Conservation (phyloP, 2,329 filamentous ascomycete genomes). For the Ceratocystis papillata region DNA sequence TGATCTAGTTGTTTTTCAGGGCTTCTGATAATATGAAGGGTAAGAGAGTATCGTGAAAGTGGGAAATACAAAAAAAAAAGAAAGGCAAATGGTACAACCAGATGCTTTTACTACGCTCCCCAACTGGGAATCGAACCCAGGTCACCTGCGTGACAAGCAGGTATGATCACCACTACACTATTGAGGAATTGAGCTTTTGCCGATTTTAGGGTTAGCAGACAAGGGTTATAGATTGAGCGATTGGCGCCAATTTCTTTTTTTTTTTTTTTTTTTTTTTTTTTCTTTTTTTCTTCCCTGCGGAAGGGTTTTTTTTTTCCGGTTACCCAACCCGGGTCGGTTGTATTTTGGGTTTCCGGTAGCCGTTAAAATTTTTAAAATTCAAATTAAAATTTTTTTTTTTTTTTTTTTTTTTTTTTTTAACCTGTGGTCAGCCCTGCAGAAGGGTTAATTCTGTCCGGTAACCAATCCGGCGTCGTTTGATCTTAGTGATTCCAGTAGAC, state of each 20-base stretch:
- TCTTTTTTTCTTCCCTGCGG: too few species aligned
- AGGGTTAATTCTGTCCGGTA: too few species aligned
- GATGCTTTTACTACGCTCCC: background rate
- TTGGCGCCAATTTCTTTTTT: background rate
- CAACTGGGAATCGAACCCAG: constrained; percentile 12
- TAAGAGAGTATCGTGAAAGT: background rate
- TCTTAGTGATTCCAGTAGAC: too few species aligned
- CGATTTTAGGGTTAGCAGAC: background rate
- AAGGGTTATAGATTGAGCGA: background rate
- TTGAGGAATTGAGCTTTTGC: background rate
- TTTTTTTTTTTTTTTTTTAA: too few species aligned
- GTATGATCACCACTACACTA: constrained; percentile 13
- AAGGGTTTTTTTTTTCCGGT: too few species aligned
- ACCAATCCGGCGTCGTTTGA: too few species aligned
- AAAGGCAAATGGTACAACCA: background rate
- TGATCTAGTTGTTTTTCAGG: background rate
- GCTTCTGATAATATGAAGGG: background rate
- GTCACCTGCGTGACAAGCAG: constrained; percentile 15
- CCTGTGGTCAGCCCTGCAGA: too few species aligned
- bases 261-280: too few species aligned
- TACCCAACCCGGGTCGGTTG: too few species aligned
- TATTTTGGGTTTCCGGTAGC: too few species aligned
- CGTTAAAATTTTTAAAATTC: too few species aligned
- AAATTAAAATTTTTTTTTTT: too few species aligned
- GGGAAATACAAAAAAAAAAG: background rate